A percentile compares a stretch with the other conserved stretches of the same genome.
Evolutionary conservation across 176 grass and related monocot genomes (phyloP).

Genomic region (Pontederia crassipes): DNA sequence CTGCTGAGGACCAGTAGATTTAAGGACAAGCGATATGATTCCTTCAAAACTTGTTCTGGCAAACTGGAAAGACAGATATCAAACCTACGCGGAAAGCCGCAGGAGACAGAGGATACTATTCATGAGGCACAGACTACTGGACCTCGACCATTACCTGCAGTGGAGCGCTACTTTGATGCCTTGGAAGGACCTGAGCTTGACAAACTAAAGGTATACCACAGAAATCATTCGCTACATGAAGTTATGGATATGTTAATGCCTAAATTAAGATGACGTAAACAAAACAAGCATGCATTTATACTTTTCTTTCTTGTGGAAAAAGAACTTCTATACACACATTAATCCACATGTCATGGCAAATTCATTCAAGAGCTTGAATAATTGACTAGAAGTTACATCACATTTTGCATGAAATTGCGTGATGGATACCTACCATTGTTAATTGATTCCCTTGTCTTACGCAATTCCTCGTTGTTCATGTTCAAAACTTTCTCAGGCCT

Average conservation of each 20-base stretch:
- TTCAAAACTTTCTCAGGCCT: neutral
- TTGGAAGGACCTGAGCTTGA: constrained; percentile 19
- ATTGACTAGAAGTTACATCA: too few species aligned
- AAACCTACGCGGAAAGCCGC: constrained; percentile 38
- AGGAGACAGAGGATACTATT: constrained; percentile 13
- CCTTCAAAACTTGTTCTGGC: constrained; percentile 87
- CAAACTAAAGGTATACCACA: constrained; percentile 8
- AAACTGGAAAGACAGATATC: constrained; percentile 71
- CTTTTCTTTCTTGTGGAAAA: too few species aligned
- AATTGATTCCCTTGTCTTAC: neutral
- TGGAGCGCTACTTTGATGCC: constrained; percentile 11
- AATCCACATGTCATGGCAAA: too few species aligned
- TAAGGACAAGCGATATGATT: constrained; percentile 59
- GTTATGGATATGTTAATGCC: neutral
- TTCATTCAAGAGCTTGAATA: too few species aligned
- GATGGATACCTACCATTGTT: too few species aligned
- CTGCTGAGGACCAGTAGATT: constrained; percentile 10
- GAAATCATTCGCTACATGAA: too few species aligned
- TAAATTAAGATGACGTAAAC: too few species aligned
- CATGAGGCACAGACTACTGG: neutral
- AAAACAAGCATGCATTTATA: too few species aligned
- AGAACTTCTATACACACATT: too few species aligned
- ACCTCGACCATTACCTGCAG: neutral
- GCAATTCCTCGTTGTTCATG: neutral
- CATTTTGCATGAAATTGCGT: too few species aligned